Conservation (phyloP, 148 eudicot genomes). For the Amaranthus hypochondriacus region DNA sequence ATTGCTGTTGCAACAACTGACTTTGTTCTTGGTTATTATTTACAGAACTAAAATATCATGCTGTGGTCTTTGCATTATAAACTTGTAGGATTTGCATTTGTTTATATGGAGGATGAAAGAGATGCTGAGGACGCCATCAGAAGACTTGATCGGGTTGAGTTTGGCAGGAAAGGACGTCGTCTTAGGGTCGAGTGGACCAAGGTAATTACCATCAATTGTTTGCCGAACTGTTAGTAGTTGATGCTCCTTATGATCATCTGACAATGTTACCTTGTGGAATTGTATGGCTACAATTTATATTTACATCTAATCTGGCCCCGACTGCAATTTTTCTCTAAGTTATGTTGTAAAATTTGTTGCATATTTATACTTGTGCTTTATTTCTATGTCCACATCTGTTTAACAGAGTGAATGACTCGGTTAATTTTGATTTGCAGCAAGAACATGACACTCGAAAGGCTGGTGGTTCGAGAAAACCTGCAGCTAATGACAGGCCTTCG, state of each 20-base stretch:
- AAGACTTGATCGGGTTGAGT: conserved; percentile 62
- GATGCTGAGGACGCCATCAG: conserved; percentile 78
- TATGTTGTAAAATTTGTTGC: background rate
- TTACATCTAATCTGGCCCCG: background rate
- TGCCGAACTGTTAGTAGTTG: background rate
- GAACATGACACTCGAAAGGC: conserved; percentile 70
- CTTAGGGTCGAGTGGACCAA: conserved; percentile 92
- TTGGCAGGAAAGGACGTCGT: conserved; percentile 78
- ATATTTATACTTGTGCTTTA: no score
- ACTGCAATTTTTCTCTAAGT: background rate
- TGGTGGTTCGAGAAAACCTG: conserved; percentile 56
- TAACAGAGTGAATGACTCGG: background rate
- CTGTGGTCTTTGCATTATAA: conserved; percentile 24
- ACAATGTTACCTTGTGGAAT: background rate
- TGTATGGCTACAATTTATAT: background rate
- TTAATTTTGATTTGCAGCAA: conserved; percentile 45
- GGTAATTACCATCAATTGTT: conserved; percentile 27
- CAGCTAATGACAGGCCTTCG: conserved; percentile 58
- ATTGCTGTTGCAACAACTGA: conserved; percentile 15
- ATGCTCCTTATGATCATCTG: conserved; percentile 3
- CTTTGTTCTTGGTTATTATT: conserved; percentile 13
- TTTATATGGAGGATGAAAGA: conserved; percentile 84
- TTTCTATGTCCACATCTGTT: background rate
- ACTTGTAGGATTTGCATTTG: conserved; percentile 71
- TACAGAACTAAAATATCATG: conserved; percentile 20